Conservation (phyloP, 2,329 filamentous ascomycete species). For the Exophiala phaeomuriformis region DNA sequence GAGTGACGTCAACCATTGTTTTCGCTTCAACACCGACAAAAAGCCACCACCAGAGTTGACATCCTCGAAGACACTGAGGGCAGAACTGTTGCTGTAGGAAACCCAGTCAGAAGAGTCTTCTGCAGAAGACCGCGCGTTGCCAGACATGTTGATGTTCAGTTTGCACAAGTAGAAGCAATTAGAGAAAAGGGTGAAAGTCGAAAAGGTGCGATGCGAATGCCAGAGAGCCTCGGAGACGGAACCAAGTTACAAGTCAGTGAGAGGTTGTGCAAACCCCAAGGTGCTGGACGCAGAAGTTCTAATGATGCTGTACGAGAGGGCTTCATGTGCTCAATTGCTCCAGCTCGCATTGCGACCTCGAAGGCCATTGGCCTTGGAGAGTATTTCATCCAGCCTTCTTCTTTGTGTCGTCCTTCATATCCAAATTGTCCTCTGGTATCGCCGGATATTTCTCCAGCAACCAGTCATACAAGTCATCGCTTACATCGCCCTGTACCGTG, state of each 20-base stretch:
- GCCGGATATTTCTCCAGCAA: slow-evolving; percentile 74
- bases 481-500: slow-evolving; percentile 93
- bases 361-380: no score
- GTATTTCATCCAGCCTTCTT: slow-evolving; percentile 45
- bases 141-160: slow-evolving; percentile 5
- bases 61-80: not conserved
- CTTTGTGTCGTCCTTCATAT: slow-evolving; percentile 95
- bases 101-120: slow-evolving; percentile 17
- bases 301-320: no score
- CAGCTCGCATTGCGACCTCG: no score
- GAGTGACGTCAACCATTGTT: slow-evolving; percentile 17
- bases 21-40: slow-evolving; percentile 9
- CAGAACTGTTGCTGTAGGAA: slow-evolving; percentile 14
- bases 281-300: no score
- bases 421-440: slow-evolving; percentile 91
- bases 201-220: not conserved
- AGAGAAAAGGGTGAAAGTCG: not conserved
- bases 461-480: slow-evolving; percentile 89
- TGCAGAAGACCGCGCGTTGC: not conserved
- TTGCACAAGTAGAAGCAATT: not conserved
- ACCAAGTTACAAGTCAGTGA: no score
- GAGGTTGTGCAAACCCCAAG: no score
- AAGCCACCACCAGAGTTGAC: not conserved
- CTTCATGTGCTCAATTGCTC: no score
- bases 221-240: no score